These are phyloP conservation scores for Microbotryum lychnidis-dioicae DNA, from an alignment of 1,284 basidiomycete species.

Conservation along the genomic window DNA sequence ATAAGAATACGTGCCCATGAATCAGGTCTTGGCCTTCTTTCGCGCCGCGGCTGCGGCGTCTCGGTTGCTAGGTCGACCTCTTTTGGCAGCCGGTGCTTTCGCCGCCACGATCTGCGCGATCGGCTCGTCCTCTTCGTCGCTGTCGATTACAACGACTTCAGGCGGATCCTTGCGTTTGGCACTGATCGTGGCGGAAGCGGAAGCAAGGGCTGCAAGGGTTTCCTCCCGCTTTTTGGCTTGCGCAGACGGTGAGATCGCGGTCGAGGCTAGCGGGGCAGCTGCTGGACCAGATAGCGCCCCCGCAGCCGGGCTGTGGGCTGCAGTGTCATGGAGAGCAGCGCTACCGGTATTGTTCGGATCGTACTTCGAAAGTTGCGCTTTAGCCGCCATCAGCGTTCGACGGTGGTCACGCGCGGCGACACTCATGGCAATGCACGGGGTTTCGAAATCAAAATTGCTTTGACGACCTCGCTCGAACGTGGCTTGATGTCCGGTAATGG, in stretches of 20 bases:
- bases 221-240: neutral
- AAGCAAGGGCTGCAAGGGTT: neutral
- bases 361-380: neutral
- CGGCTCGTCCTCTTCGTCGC: constrained; percentile 19
- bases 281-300: neutral
- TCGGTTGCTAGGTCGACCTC: neutral
- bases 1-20: no score
- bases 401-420: constrained; percentile 23
- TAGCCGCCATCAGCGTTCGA: constrained; percentile 9
- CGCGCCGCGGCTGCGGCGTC: neutral
- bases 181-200: constrained; percentile 8
- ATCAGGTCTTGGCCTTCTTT: constrained; percentile 6
- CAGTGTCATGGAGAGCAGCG: neutral
- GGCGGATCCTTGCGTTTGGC: constrained; percentile 6
- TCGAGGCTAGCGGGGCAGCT: neutral
- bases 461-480: constrained; percentile 17
- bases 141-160: constrained; percentile 19
- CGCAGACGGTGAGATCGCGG: neutral
- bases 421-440: constrained; percentile 19
- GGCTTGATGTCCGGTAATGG: neutral
- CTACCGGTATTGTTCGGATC: constrained; percentile 2
- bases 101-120: neutral
- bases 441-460: constrained; percentile 32
- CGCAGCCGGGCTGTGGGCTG: neutral
- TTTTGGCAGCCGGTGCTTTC: constrained; percentile 1